Evolutionary conservation across 805 yeast species (phyloP).

Genomic region (Lachancea waltii): DNA sequence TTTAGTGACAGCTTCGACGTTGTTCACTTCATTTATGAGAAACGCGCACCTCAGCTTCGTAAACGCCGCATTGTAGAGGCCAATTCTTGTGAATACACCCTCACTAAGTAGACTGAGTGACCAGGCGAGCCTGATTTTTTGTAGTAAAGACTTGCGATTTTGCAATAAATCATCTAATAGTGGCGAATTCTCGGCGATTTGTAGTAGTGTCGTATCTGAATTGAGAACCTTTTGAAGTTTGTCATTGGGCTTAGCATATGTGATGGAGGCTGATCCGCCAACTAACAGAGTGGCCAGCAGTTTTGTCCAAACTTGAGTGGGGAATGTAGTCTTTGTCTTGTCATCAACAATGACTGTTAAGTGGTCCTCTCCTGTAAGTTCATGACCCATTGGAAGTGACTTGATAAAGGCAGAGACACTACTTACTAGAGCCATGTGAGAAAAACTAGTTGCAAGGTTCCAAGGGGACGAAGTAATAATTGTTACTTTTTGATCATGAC

Average conservation of each 20-base stretch:
- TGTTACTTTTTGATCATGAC: conserved; percentile 35
- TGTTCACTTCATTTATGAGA: conserved; percentile 28
- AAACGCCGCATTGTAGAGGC: conserved; percentile 21
- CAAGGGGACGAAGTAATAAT: conserved; percentile 21
- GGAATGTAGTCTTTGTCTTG: conserved; percentile 11
- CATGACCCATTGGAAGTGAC: conserved; percentile 34
- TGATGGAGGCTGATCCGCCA: conserved; percentile 30
- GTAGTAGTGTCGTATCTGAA: conserved; percentile 20
- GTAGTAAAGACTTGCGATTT: conserved; percentile 8
- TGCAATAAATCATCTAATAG: conserved; percentile 5
- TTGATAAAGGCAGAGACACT: conserved; percentile 45
- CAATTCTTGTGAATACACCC: conserved; percentile 41
- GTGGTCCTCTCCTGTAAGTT: conserved; percentile 29
- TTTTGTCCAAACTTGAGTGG: conserved; percentile 41
- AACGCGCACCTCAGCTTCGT: conserved; percentile 38
- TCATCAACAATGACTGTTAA: conserved; percentile 25
- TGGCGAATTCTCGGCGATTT: conserved; percentile 10
- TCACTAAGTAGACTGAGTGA: conserved; percentile 40
- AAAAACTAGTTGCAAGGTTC: conserved; percentile 33
- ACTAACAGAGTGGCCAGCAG: conserved; percentile 30
- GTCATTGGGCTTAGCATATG: conserved; percentile 16
- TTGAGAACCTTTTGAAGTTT: conserved; percentile 11
- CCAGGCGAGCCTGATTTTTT: conserved; percentile 30
- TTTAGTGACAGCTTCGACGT: conserved; percentile 14
- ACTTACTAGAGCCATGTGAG: conserved; percentile 48